phyloP scores from a whole-genome alignment of 345 rosid genomes.

The Sisymbrium irio region DNA sequence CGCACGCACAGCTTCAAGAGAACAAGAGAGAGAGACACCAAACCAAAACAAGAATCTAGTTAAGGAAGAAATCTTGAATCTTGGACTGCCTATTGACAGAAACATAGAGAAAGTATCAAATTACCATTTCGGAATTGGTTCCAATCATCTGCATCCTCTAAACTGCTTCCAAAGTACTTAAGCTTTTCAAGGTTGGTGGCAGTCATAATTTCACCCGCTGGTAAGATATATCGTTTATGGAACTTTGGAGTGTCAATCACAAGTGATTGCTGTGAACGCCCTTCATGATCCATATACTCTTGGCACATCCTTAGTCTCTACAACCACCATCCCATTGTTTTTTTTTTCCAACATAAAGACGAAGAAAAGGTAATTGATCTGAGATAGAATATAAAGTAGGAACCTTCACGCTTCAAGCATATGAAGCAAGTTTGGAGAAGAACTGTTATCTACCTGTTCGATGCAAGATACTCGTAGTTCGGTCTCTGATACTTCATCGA shows the following conservation, averaged over 20 bases:
- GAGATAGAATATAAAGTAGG: constrained; percentile 2
- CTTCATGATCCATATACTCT: constrained; percentile 82
- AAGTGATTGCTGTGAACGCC: constrained; percentile 72
- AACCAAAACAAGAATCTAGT: constrained; percentile 18
- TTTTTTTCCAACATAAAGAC: neutral
- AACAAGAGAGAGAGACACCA: constrained; percentile 1
- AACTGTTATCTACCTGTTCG: constrained; percentile 56
- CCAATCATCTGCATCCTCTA: constrained; percentile 82
- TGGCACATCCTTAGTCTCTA: constrained; percentile 85
- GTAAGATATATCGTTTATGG: constrained; percentile 85
- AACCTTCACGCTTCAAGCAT: neutral
- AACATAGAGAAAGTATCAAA: neutral
- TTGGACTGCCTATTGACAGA: neutral
- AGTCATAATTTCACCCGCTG: constrained; percentile 83
- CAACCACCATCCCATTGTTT: constrained; percentile 38
- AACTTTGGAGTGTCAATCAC: constrained; percentile 79
- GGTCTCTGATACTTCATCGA: constrained; percentile 74
- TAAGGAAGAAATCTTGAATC: constrained; percentile 1
- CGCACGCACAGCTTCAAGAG: constrained; percentile 67
- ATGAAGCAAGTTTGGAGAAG: neutral
- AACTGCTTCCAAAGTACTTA: constrained; percentile 61
- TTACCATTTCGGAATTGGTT: constrained; percentile 78
- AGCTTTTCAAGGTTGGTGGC: constrained; percentile 54
- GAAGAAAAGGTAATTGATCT: neutral
- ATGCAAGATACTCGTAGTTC: constrained; percentile 79